Percentiles rank a stretch among this genome's conserved stretches.
Evolutionary conservation across 164 flowering plant species (phyloP).

Genomic region (Santalum album): DNA sequence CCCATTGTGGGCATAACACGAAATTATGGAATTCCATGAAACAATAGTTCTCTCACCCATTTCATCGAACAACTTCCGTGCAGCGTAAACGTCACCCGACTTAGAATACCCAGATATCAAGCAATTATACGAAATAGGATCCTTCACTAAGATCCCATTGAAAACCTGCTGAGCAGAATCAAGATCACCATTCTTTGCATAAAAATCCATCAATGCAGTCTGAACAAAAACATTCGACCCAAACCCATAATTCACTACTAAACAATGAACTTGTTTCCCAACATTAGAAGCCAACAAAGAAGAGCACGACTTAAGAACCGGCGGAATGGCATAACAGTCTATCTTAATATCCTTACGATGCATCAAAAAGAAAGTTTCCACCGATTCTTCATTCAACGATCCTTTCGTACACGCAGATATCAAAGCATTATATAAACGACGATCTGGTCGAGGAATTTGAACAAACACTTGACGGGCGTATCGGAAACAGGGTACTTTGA

Average conservation of each 20-base stretch:
- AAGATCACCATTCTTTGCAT: constrained; percentile 28
- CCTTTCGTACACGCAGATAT: constrained; percentile 21
- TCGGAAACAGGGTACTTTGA: constrained; percentile 11
- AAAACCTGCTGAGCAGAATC: constrained; percentile 28
- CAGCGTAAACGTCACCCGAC: constrained; percentile 24
- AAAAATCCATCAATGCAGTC: constrained; percentile 36
- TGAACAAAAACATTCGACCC: constrained; percentile 24
- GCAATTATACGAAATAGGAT: constrained; percentile 33
- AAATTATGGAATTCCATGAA: constrained; percentile 50
- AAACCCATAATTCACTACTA: constrained; percentile 24
- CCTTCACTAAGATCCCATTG: constrained; percentile 32
- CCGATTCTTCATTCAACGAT: constrained; percentile 19
- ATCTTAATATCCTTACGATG: constrained; percentile 12
- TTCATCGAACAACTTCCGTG: constrained; percentile 31
- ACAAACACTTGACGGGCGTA: constrained; percentile 37
- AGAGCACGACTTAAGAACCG: constrained; percentile 30
- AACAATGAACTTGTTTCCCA: constrained; percentile 36
- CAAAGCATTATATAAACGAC: constrained; percentile 15
- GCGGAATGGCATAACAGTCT: constrained; percentile 21
- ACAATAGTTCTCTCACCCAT: constrained; percentile 31
- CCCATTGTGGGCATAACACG: constrained; percentile 37
- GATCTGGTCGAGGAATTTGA: constrained; percentile 30
- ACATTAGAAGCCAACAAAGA: constrained; percentile 13
- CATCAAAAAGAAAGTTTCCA: constrained; percentile 22
- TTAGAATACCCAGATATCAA: constrained; percentile 42